Evolutionary conservation across 2,329 filamentous ascomycete genomes (phyloP), one percentile per base, ranked within the genome.

Genomic region (Penicillium decumbens): DNA sequence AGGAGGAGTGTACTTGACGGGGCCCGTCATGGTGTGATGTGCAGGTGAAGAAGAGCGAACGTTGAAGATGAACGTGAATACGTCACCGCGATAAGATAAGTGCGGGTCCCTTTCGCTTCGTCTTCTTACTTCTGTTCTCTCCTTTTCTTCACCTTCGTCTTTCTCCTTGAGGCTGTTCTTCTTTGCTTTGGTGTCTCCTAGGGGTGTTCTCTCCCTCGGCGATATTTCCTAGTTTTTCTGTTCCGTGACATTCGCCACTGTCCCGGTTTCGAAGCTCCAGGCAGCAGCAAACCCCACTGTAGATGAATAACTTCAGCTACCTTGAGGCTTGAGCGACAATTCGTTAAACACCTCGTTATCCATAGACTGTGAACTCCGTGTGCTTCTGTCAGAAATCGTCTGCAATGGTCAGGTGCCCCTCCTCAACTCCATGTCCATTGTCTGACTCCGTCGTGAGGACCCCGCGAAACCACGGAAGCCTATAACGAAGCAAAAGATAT

Each of bases 1-100:
- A 45, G 70, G 69, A 58, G 70, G 69, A 24, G 70, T 72, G 51
- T 64, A 66, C 55, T 66, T 64, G 47, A 63, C 53, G 32, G 59
- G 57, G 50, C 58, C 62, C 51, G 68, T 61, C 66, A 72, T 71
- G 18, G 12, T 41, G 45, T 47, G 46, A 40, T 30, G 15, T 12
- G 15, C 37, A 7, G 42, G 33, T 27, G 43, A 43, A 38, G 39
- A 45, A 51, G 23, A 7, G 29, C 45, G 33, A 38, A 44, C 24
- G 39, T 43, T 41, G 45, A 44, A 54, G 48, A 12, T 41, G 29
- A 28, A 6, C 24, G 25, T 27, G 25, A 54, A 39, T 51, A 61
- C 57, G 55, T 61, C 58, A 61, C 40, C 27, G 47, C 50, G 54
- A 58, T 57, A 57, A 51, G 56, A 59, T 55, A 47, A 33, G 27